phyloP scores from a whole-genome alignment of 768 basidiomycete species.

The Termitomyces sp. region DNA sequence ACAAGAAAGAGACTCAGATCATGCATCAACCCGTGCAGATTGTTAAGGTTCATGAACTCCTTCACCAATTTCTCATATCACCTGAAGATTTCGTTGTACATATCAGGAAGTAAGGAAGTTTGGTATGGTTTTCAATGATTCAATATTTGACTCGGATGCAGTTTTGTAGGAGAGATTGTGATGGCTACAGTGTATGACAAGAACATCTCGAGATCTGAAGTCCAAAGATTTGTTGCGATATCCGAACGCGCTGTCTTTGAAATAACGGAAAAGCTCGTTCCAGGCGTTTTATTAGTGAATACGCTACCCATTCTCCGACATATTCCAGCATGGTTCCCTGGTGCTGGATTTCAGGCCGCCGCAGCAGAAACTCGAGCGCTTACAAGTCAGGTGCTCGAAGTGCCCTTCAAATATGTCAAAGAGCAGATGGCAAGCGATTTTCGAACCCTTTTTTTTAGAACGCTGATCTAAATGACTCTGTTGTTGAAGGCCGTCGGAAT shows the following conservation, averaged over 20 bases:
- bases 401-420: conserved; percentile 10
- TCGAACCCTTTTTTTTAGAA: neutral
- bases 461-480: neutral
- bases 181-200: conserved; percentile 24
- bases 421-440: conserved; percentile 4
- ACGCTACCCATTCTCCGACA: conserved; percentile 25
- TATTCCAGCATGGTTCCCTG: conserved; percentile 32
- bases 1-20: no score
- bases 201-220: conserved; percentile 14
- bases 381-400: conserved; percentile 9
- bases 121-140: neutral
- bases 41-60: no score
- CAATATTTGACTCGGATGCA: neutral
- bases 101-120: conserved; percentile 2
- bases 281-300: conserved; percentile 20
- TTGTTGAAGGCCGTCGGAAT: conserved; percentile 2
- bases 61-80: neutral
- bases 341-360: conserved; percentile 18
- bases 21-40: no score
- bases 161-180: conserved; percentile 7
- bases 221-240: conserved; percentile 17
- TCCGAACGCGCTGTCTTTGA: conserved; percentile 16
- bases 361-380: neutral
- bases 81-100: conserved; percentile 14
- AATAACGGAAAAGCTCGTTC: conserved; percentile 7